Conservation (phyloP, 345 rosid genomes). For the Cardamine chenopodiifolia region DNA sequence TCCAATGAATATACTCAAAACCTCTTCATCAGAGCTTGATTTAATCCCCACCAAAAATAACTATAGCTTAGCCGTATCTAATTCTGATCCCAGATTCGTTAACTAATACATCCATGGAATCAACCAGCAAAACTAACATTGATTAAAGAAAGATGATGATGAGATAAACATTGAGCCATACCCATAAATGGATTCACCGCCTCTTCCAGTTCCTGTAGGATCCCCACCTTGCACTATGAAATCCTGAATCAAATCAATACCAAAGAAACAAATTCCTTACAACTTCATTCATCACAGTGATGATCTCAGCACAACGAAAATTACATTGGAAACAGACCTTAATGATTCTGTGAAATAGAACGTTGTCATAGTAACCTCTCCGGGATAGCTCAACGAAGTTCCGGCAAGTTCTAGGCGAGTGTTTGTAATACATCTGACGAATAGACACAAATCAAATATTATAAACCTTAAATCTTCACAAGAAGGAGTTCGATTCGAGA, state of each 20-base stretch:
- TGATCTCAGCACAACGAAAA: background rate
- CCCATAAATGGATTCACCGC: constrained; percentile 95
- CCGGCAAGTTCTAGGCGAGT: constrained; percentile 92
- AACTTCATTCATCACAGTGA: constrained; percentile 26
- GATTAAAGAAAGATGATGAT: background rate
- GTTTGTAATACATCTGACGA: constrained; percentile 81
- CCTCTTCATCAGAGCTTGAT: background rate
- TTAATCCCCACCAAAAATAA: background rate
- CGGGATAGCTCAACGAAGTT: constrained; percentile 89
- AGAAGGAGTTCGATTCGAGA: background rate
- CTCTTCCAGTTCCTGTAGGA: constrained; percentile 97
- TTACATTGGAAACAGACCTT: constrained; percentile 52
- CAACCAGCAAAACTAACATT: background rate
- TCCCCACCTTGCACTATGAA: constrained; percentile 99
- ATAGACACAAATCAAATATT: constrained; percentile 17
- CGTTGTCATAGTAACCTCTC: constrained; percentile 83
- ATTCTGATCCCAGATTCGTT: background rate
- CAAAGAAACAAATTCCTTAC: background rate
- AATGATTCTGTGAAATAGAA: constrained; percentile 82
- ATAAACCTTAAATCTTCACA: constrained; percentile 16
- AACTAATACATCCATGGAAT: constrained; percentile 6
- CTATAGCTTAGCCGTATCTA: background rate
- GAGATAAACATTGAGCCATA: constrained; percentile 34
- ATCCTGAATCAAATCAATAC: constrained; percentile 54
- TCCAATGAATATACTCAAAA: constrained; percentile 7